These are phyloP conservation scores for Setaria viridis DNA, from an alignment of 202 grass and related monocot species.

Conservation along the genomic window DNA sequence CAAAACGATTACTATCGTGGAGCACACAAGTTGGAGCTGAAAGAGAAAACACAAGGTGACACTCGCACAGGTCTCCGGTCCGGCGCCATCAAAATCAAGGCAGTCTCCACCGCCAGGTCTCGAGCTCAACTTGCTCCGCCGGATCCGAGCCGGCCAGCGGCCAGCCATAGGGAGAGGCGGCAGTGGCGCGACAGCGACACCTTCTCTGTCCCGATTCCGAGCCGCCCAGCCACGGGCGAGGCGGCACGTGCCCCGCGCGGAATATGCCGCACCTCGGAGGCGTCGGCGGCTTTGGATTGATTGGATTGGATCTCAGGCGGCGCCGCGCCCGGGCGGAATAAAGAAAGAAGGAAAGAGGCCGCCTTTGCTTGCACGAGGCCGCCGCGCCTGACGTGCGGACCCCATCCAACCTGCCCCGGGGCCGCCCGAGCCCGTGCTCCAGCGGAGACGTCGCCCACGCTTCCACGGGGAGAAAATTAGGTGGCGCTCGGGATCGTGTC, in stretches of 20 bases:
- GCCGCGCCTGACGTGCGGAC: background rate
- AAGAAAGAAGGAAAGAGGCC: background rate
- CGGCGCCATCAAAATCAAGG: background rate
- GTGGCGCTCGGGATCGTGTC: conserved; percentile 8
- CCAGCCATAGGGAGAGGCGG: background rate
- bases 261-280: background rate
- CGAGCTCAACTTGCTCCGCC: background rate
- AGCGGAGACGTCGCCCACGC: conserved; percentile 25
- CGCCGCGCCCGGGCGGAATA: background rate
- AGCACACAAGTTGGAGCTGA: background rate
- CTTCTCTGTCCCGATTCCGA: conserved; percentile 1
- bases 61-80: background rate
- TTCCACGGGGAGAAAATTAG: background rate
- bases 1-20: background rate
- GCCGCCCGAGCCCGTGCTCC: background rate
- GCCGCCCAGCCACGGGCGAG: conserved; percentile 28
- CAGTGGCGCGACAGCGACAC: background rate
- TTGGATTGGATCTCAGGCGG: conserved; percentile 37
- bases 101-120: background rate
- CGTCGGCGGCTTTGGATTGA: conserved; percentile 33
- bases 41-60: background rate
- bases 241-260: background rate
- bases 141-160: conserved; percentile 17
- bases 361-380: background rate
- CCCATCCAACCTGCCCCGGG: background rate